phyloP scores from a whole-genome alignment of 2,329 filamentous ascomycete genomes.

The Didymosphaeria variabile region DNA sequence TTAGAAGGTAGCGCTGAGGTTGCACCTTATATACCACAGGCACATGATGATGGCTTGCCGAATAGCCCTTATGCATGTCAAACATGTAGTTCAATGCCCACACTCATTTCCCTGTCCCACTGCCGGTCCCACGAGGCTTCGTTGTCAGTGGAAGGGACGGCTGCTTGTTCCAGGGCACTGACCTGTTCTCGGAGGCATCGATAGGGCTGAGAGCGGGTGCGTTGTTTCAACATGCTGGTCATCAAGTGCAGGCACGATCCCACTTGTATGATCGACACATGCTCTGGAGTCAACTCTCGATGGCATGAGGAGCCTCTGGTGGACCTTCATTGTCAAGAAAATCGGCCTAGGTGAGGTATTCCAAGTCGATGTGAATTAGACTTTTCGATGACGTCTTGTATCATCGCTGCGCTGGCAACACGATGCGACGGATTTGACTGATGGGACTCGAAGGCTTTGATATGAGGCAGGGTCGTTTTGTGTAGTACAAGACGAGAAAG shows the following conservation, averaged over 20 bases:
- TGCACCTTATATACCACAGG: not conserved
- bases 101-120: not conserved
- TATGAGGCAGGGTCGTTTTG: not conserved
- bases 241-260: not conserved
- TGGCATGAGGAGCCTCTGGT: not conserved
- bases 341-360: not conserved
- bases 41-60: not conserved
- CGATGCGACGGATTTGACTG: not conserved
- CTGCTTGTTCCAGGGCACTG: not conserved
- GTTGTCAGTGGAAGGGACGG: not conserved
- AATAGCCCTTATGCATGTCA: not conserved
- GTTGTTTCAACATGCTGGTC: not conserved
- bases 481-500: not conserved
- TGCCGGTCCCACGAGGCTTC: not conserved
- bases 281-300: not conserved
- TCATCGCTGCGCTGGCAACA: not conserved
- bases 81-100: not conserved
- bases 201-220: not conserved
- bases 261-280: not conserved
- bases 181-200: not conserved
- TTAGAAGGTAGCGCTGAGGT: not conserved
- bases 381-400: not conserved
- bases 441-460: not conserved
- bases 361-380: not conserved
- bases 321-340: not conserved